phyloP scores from a whole-genome alignment of 441 rosid genomes.

The Erodium trifolium region DNA sequence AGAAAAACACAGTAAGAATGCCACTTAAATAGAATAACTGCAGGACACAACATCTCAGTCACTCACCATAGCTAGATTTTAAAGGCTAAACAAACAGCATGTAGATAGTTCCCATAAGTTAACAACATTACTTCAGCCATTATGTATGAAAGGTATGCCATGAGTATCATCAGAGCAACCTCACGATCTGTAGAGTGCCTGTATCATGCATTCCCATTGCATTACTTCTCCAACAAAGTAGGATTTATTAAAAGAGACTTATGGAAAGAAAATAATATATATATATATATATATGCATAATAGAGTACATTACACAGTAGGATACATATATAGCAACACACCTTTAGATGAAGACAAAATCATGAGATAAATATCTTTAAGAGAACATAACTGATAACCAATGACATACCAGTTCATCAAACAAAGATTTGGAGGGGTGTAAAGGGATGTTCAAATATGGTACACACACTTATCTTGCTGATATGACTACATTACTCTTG shows the following conservation, averaged over 20 bases:
- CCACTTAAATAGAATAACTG: slow-evolving; percentile 56
- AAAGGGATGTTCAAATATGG: neutral
- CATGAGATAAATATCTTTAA: neutral
- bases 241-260: neutral
- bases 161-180: slow-evolving; percentile 59
- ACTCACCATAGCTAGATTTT: neutral
- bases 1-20: slow-evolving; percentile 57
- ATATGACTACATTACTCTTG: neutral
- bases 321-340: neutral
- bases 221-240: slow-evolving; percentile 2
- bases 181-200: slow-evolving; percentile 69
- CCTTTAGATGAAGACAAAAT: neutral
- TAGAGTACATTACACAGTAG: neutral
- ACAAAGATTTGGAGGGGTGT: neutral
- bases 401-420: neutral
- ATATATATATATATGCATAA: too few relatives aligned
- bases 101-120: neutral
- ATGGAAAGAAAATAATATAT: neutral
- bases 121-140: slow-evolving; percentile 42
- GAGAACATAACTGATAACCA: neutral
- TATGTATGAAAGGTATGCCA: slow-evolving; percentile 67
- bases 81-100: neutral
- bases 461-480: neutral
- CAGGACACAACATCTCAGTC: slow-evolving; percentile 17
- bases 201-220: slow-evolving; percentile 12